Conservation (phyloP, 2,329 filamentous ascomycete species). For the Hawksworthiomyces lignivorus region DNA sequence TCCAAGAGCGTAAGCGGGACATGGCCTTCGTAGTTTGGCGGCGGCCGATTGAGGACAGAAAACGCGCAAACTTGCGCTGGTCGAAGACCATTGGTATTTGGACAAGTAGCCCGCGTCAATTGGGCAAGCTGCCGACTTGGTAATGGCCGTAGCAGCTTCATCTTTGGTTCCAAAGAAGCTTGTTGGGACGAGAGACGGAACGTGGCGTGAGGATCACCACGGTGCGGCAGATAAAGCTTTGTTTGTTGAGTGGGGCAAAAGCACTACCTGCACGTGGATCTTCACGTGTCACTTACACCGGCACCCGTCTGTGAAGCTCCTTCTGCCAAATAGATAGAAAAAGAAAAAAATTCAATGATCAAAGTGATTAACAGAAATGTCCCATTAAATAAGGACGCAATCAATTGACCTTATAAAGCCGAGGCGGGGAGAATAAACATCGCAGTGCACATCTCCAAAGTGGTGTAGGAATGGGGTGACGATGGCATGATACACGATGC, state of each 20-base stretch:
- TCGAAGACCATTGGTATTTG: background rate
- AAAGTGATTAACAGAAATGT: too few relatives aligned
- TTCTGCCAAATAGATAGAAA: too few relatives aligned
- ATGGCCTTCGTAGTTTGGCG: constrained; percentile 85
- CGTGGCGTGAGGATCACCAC: constrained; percentile 8
- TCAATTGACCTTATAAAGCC: too few relatives aligned
- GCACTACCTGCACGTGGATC: background rate
- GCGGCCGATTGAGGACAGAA: constrained; percentile 77
- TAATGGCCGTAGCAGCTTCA: constrained; percentile 8
- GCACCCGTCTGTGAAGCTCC: too few relatives aligned
- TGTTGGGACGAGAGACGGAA: background rate
- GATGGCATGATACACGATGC: too few relatives aligned
- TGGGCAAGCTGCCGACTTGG: background rate
- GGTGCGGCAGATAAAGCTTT: constrained; percentile 3
- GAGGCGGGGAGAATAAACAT: too few relatives aligned
- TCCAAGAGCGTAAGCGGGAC: constrained; percentile 77
- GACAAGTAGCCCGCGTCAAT: background rate
- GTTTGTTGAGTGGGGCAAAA: background rate
- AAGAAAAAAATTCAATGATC: too few relatives aligned
- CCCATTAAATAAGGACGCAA: too few relatives aligned
- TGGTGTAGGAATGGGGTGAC: too few relatives aligned
- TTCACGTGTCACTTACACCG: background rate
- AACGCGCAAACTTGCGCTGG: constrained; percentile 36
- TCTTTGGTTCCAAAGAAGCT: background rate
- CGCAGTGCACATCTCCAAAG: too few relatives aligned